Conservation (phyloP, 306 rosid genomes). For the Begonia peltatifolia region DNA sequence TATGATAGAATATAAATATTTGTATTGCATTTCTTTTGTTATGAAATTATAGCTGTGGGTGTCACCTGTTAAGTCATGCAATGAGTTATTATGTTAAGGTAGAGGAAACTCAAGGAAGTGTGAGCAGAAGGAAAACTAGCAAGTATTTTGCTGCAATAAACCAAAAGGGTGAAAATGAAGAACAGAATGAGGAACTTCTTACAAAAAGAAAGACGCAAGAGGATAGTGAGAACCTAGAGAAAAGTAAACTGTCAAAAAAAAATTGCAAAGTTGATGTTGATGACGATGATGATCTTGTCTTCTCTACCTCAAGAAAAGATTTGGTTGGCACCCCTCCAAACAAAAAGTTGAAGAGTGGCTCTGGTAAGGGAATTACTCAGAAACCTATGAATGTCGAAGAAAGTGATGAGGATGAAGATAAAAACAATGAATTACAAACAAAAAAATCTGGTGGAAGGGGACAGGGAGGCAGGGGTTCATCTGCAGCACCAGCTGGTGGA, state of each 20-base stretch:
- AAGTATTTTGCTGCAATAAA: slow-evolving; percentile 45
- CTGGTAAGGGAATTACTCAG: slow-evolving; percentile 42
- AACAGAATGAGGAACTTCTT: slow-evolving; percentile 33
- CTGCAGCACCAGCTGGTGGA: slow-evolving; percentile 45
- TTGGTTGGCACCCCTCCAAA: slow-evolving; percentile 38
- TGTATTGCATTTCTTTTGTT: too few species aligned
- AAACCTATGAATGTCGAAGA: slow-evolving; percentile 38
- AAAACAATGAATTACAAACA: slow-evolving; percentile 19
- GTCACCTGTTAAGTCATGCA: too few species aligned
- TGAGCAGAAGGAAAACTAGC: slow-evolving; percentile 73
- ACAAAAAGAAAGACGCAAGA: slow-evolving; percentile 51
- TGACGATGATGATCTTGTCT: slow-evolving; percentile 31
- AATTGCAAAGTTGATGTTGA: slow-evolving; percentile 22
- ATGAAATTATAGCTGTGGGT: too few species aligned
- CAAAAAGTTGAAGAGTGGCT: slow-evolving; percentile 61
- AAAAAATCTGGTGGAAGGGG: slow-evolving; percentile 69
- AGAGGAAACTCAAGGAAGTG: slow-evolving; percentile 34
- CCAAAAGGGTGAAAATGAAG: slow-evolving; percentile 36
- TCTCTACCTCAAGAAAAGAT: slow-evolving; percentile 24
- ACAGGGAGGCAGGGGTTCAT: slow-evolving; percentile 64
- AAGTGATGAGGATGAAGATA: slow-evolving; percentile 41
- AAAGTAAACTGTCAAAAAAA: slow-evolving; percentile 30
- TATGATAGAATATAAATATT: neutral
- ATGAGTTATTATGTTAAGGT: slow-evolving; percentile 10
- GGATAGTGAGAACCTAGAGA: slow-evolving; percentile 23